Evolutionary conservation across 1,284 basidiomycete genomes (phyloP), one percentile per base, ranked within the genome.

Genomic region (Ustilago crameri): DNA sequence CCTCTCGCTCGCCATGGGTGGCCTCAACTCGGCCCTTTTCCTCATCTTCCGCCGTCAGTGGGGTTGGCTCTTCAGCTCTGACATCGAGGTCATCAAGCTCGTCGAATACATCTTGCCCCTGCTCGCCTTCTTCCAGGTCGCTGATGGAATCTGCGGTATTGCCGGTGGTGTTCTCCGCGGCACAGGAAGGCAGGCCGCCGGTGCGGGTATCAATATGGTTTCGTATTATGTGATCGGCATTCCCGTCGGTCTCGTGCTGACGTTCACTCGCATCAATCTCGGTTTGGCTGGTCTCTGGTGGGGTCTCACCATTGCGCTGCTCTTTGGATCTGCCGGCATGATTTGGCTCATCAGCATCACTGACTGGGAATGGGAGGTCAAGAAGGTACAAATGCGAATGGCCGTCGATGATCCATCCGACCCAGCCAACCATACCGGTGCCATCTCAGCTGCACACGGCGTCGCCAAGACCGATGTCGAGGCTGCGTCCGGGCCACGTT

Each of bases 41-140:
- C 76, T 93, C 69, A 81, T 87, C 14, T 92, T 93, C 86, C 87
- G 91, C 7, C 83, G 88, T 34, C 85, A 85, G 4, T 93, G 92
- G 91, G 93, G 87, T 3, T 89, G 90, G 78, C 83, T 95, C 23
- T 96, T 95, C 86, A 95, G 93, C 77, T 86, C 89, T 54, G 93
- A 95, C 84, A 87, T 88, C 88, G 89, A 84, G 74, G 90, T 92
- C 5, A 86, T 90, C 30, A 56, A 70, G 4, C 85, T 91, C 15
- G 91, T 93, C 22, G 88, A 91, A 4, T 83, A 86, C 0, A 90
- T 93, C 56, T 84, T 95, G 41, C 91, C 93, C 0, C 78, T 91
- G n/a, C 84, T 84, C 48, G 85, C 87, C 4, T 89, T 91, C 9
- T 86, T 93, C 34, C 78, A 80, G 57, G 87, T 93, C 2, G 61